Base-by-base conservation (phyloP, 1,284 basidiomycete species). In the Puccinia sorghi region DNA sequence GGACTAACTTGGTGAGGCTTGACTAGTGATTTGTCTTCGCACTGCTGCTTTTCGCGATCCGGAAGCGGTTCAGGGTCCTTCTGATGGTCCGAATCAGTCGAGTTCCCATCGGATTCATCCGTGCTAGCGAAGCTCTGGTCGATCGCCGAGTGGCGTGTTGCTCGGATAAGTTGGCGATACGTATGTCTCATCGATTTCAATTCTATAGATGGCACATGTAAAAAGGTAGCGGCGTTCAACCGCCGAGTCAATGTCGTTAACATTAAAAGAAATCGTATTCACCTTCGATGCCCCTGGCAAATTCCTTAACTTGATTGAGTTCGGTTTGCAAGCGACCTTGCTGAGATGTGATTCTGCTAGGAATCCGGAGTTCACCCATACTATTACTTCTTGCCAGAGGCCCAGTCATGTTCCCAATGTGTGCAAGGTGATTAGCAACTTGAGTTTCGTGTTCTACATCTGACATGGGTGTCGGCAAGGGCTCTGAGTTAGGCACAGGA, bases 281-380 rank as follows among this genome's bases (percentile, higher is more conserved):
- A 79, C 76, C 67, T 22, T 79, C 76, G 1, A 79, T 72, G 17
- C 76, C 76, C n/a, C 76, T 48, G 20, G 76, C 76, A 46, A 79
- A 79, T 54, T 71, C 76, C 59, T 79, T 79, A 25, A 79, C 66
- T 39, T 72, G 76, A 64, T 79, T 79, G 7, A 79, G 46, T 64
- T 79, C 76, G 54, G 54, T 64, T 41, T 71, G 67, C n/a, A 79
- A 61, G 15, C 76, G 41, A 27, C 69, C 69, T 64, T 79, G 76
- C 27, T 71, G 67, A 59, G 67, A 71, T 17, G 76, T 79, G 37
- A 79, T 79, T 41, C 76, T 48, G 17, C 50, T 59, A 64, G 76
- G 76, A 54, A 79, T 79, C 25, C 76, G 69, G 20, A 79, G 59
- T 72, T 79, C 76, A 12, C 69, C 69, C 76, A 79, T 79, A 72